Conservation (phyloP, 495 filamentous ascomycete genomes). For the Lepraria neglecta region DNA sequence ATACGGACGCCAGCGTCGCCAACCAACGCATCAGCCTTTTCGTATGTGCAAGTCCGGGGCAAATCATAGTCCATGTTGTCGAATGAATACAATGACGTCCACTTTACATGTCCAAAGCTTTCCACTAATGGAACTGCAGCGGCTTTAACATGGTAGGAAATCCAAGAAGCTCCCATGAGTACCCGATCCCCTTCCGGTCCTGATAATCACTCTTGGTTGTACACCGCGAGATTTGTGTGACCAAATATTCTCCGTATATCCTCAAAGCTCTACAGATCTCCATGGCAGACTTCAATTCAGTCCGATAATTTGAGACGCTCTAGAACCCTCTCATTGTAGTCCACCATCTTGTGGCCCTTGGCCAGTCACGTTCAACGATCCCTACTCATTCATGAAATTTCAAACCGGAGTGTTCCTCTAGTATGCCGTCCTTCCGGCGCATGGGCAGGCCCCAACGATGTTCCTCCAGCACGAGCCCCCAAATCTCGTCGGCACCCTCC, state of each 20-base stretch:
- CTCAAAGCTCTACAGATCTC: background rate
- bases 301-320: no score
- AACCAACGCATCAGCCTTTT: background rate
- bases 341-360: no score
- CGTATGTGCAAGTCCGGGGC: constrained; percentile 1
- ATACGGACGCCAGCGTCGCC: background rate
- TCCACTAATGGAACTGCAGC: background rate
- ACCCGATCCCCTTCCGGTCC: background rate
- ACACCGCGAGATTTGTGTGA: background rate
- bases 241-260: background rate
- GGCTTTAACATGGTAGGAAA: background rate
- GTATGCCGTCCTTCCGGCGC: background rate
- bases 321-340: no score
- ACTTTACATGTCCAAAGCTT: background rate
- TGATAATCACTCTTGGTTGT: background rate
- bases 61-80: background rate
- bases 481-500: constrained; percentile 10
- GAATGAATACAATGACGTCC: background rate
- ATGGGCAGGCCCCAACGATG: background rate
- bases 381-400: no score
- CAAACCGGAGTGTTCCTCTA: no score
- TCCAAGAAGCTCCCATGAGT: background rate
- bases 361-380: no score
- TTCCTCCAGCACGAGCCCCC: constrained; percentile 2
- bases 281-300: no score